Conservation (phyloP, 345 rosid genomes). For the Capsella bursapastoris region DNA sequence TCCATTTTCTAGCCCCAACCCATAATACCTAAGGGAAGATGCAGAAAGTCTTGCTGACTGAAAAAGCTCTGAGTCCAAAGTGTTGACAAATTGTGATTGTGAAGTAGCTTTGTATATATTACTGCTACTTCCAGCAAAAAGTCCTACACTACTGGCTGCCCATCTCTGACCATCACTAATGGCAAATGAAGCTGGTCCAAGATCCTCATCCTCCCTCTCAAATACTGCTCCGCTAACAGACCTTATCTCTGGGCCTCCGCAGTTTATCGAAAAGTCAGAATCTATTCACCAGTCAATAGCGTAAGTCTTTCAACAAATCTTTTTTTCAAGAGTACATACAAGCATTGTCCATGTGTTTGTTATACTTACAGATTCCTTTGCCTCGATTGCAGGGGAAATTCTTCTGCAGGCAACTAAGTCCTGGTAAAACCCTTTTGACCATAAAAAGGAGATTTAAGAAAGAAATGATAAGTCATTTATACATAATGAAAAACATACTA, state of each 20-base stretch:
- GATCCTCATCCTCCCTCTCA: conserved; percentile 53
- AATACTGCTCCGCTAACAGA: conserved; percentile 40
- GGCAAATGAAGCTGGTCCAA: conserved; percentile 62
- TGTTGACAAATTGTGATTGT: conserved; percentile 39
- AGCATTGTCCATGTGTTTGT: neutral
- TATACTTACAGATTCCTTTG: conserved; percentile 58
- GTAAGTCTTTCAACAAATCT: neutral
- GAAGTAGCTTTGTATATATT: conserved; percentile 35
- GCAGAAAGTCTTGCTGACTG: conserved; percentile 43
- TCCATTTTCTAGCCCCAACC: conserved; percentile 45
- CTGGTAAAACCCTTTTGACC: conserved; percentile 47
- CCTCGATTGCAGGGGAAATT: conserved; percentile 65
- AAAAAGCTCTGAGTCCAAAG: conserved; percentile 50
- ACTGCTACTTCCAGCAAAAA: conserved; percentile 41
- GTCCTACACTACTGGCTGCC: conserved; percentile 58
- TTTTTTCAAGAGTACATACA: neutral
- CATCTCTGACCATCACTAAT: conserved; percentile 51
- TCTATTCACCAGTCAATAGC: conserved; percentile 41
- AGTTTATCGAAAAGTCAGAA: conserved; percentile 56
- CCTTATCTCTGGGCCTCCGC: conserved; percentile 61
- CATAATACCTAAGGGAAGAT: conserved; percentile 43
- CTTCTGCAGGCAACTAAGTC: conserved; percentile 65
- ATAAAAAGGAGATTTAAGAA: neutral
- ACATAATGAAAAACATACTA: neutral
- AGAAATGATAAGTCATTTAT: neutral